A percentile compares a stretch with the other conserved stretches of the same genome.
Evolutionary conservation across 371 early-diverging fungal species (phyloP).

Genomic region (Rhizomucor pusillus): DNA sequence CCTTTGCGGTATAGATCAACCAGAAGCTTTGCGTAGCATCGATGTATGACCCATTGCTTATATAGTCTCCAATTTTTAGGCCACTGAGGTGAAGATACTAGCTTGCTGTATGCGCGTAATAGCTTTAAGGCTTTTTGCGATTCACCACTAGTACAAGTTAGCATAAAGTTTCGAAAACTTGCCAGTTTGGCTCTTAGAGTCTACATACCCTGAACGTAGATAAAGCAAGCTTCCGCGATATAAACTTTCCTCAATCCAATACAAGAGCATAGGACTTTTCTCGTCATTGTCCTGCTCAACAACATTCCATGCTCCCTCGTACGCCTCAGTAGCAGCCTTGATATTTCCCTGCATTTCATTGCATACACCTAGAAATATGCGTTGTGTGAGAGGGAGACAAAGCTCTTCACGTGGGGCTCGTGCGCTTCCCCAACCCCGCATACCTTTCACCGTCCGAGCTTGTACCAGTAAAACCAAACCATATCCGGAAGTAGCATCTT

Average conservation of each 20-base stretch:
- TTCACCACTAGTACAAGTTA: constrained; percentile 53
- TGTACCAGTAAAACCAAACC: constrained; percentile 50
- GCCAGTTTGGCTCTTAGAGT: too few relatives aligned
- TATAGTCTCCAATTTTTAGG: constrained; percentile 41
- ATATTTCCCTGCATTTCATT: constrained; percentile 51
- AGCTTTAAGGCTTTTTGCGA: constrained; percentile 20
- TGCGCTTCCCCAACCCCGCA: constrained; percentile 4
- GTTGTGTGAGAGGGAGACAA: constrained; percentile 52
- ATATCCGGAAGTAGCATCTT: constrained; percentile 49
- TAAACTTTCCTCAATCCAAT: constrained; percentile 70
- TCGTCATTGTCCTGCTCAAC: constrained; percentile 47
- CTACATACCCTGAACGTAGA: constrained; percentile 52
- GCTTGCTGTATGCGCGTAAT: constrained; percentile 27
- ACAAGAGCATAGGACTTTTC: constrained; percentile 49
- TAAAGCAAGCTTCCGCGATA: constrained; percentile 62
- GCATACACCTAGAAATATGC: constrained; percentile 51
- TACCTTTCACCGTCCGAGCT: constrained; percentile 53
- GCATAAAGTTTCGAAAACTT: too few relatives aligned
- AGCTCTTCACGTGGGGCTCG: constrained; percentile 18
- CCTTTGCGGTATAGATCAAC: constrained; percentile 23
- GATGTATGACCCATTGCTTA: constrained; percentile 48
- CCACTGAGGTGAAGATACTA: constrained; percentile 32
- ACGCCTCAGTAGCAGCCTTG: constrained; percentile 49
- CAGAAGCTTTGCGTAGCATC: constrained; percentile 37
- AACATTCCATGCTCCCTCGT: constrained; percentile 49